These are phyloP conservation scores for Meripilus lineatus DNA, from an alignment of 1,284 basidiomycete genomes.

Conservation along the genomic window DNA sequence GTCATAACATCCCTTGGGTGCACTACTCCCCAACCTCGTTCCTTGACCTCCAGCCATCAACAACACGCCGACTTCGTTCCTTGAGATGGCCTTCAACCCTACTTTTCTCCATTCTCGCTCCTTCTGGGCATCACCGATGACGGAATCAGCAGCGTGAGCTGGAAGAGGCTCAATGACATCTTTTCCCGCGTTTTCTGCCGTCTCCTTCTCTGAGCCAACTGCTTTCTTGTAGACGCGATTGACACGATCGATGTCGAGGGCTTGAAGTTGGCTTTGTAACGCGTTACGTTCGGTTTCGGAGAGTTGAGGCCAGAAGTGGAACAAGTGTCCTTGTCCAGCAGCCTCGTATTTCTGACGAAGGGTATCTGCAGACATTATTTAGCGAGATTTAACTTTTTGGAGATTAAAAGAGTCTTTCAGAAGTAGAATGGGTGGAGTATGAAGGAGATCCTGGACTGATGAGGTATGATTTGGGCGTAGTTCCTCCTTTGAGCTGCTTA, in stretches of 20 bases:
- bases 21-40: constrained; percentile 86
- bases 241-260: constrained; percentile 86
- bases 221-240: constrained; percentile 86
- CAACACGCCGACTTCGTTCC: constrained; percentile 86
- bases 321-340: constrained; percentile 86
- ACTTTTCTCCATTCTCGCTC: constrained; percentile 65
- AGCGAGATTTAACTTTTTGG: too few species aligned
- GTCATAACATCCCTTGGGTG: constrained; percentile 98
- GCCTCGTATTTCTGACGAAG: constrained; percentile 62
- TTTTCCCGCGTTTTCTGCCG: constrained; percentile 36
- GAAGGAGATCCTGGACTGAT: too few species aligned
- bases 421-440: not conserved
- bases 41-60: constrained; percentile 99
- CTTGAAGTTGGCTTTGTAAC: constrained; percentile 72
- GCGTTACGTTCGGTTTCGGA: constrained; percentile 57
- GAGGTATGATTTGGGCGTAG: too few species aligned
- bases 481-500: too few species aligned
- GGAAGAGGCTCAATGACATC: constrained; percentile 77
- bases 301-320: constrained; percentile 83
- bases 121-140: constrained; percentile 50
- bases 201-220: constrained; percentile 59
- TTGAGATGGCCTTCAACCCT: constrained; percentile 79
- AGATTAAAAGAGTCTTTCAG: too few species aligned
- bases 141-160: constrained; percentile 63
- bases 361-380: constrained; percentile 25